phyloP scores from a whole-genome alignment of 345 rosid species.

The Citrus reticulata region DNA sequence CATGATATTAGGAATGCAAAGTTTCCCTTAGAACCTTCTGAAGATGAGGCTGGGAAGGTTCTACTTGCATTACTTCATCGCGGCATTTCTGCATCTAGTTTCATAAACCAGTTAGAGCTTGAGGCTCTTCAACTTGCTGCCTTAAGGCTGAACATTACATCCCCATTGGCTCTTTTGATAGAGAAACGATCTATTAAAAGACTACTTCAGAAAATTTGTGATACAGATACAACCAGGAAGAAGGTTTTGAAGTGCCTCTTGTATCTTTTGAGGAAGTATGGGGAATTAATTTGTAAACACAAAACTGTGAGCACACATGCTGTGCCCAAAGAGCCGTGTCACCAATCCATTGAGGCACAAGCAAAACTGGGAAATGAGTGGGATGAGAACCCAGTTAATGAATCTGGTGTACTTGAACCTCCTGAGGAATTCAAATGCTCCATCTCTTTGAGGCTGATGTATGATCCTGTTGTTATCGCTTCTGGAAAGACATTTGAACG shows the following conservation, averaged over 20 bases:
- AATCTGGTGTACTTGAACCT: slow-evolving; percentile 7
- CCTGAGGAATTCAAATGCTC: slow-evolving; percentile 35
- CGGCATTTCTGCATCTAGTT: slow-evolving; percentile 19
- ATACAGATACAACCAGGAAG: slow-evolving; percentile 11
- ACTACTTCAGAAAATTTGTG: slow-evolving; percentile 14
- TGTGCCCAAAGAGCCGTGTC: not conserved
- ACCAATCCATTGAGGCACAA: not conserved
- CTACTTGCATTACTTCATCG: slow-evolving; percentile 16
- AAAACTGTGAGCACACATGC: not conserved
- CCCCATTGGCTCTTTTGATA: slow-evolving; percentile 24
- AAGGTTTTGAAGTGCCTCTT: slow-evolving; percentile 28
- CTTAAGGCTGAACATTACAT: slow-evolving; percentile 29
- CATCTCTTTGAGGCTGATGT: slow-evolving; percentile 30
- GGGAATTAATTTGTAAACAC: slow-evolving; percentile 4
- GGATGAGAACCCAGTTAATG: slow-evolving; percentile 2
- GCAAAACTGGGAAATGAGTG: not conserved
- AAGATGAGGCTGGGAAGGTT: slow-evolving; percentile 34
- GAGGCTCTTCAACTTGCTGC: slow-evolving; percentile 29
- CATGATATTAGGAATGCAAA: slow-evolving; percentile 27
- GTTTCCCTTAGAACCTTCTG: slow-evolving; percentile 32
- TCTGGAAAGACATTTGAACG: slow-evolving; percentile 42
- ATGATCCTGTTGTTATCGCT: slow-evolving; percentile 39
- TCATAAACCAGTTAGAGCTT: slow-evolving; percentile 23
- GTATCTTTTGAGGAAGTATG: slow-evolving; percentile 37
- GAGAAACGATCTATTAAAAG: slow-evolving; percentile 37